Percentiles rank a stretch among this genome's conserved stretches.
Evolutionary conservation across 805 yeast genomes (phyloP).

Genomic region (Monosporozyma yasuniensis): DNA sequence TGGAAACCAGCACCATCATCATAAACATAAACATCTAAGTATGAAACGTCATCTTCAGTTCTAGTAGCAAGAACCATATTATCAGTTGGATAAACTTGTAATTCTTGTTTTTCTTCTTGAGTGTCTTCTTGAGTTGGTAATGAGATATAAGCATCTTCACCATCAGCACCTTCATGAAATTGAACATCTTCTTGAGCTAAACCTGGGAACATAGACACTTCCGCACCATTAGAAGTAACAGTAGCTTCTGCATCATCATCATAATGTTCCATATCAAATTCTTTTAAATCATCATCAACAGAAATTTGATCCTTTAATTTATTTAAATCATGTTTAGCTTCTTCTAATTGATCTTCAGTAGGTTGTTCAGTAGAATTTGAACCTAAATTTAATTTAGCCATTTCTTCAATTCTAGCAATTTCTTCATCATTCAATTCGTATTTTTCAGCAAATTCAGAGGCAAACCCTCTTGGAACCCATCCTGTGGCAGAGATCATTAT

Average conservation of each 20-base stretch:
- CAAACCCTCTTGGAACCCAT: slow-evolving; percentile 96
- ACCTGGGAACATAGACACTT: slow-evolving; percentile 64
- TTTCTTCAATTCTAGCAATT: slow-evolving; percentile 76
- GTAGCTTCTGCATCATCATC: slow-evolving; percentile 51
- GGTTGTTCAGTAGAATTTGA: slow-evolving; percentile 57
- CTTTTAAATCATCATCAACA: slow-evolving; percentile 77
- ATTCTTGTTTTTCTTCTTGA: slow-evolving; percentile 72
- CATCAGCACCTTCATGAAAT: slow-evolving; percentile 42
- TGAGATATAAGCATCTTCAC: slow-evolving; percentile 36
- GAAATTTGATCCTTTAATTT: slow-evolving; percentile 46
- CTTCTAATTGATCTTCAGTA: slow-evolving; percentile 23
- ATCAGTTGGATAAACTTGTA: slow-evolving; percentile 83
- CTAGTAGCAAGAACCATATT: slow-evolving; percentile 83
- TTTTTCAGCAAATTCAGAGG: slow-evolving; percentile 84
- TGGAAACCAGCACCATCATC: slow-evolving; percentile 91
- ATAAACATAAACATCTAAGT: slow-evolving; percentile 85
- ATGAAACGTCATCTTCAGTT: slow-evolving; percentile 92
- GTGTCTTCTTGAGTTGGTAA: slow-evolving; percentile 44
- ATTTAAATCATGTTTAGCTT: slow-evolving; percentile 21
- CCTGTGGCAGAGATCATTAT: slow-evolving; percentile 80
- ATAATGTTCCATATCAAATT: slow-evolving; percentile 77
- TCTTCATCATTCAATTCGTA: slow-evolving; percentile 87
- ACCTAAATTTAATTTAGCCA: slow-evolving; percentile 74
- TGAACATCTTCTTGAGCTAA: slow-evolving; percentile 48
- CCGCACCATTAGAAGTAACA: slow-evolving; percentile 39